Conservation (phyloP, 2,329 filamentous ascomycete species). For the Fusarium veterinarium region DNA sequence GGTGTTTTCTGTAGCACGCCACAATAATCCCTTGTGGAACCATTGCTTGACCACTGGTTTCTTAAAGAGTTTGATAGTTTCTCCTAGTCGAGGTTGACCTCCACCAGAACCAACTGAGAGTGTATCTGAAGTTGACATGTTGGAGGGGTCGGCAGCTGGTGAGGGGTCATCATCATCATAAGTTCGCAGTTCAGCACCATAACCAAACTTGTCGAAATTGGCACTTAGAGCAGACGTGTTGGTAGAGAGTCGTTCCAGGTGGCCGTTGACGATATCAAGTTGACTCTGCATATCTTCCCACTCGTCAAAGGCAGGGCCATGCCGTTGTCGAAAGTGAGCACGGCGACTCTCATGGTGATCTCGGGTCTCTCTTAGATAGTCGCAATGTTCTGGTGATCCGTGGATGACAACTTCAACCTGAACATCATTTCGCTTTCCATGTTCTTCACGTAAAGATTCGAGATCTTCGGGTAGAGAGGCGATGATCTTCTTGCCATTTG, state of each 20-base stretch:
- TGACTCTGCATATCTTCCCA: slow-evolving; percentile 67
- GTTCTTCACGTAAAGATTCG: slow-evolving; percentile 57
- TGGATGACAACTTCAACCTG: slow-evolving; percentile 69
- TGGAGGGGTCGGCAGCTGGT: slow-evolving; percentile 24
- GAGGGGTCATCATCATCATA: slow-evolving; percentile 49
- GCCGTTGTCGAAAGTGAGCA: slow-evolving; percentile 58
- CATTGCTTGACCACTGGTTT: slow-evolving; percentile 72
- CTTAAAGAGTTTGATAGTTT: slow-evolving; percentile 67
- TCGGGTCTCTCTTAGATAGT: slow-evolving; percentile 62
- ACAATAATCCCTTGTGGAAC: slow-evolving; percentile 73
- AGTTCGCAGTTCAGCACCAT: slow-evolving; percentile 66
- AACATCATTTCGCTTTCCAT: slow-evolving; percentile 48
- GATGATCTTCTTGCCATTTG: slow-evolving; percentile 66
- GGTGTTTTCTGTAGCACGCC: slow-evolving; percentile 68
- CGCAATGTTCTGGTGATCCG: slow-evolving; percentile 61
- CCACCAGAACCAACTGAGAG: slow-evolving; percentile 41
- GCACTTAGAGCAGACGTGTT: slow-evolving; percentile 67
- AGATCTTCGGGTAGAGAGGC: slow-evolving; percentile 68
- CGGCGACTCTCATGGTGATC: slow-evolving; percentile 63
- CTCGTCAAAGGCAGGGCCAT: slow-evolving; percentile 64
- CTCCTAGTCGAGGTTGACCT: slow-evolving; percentile 48
- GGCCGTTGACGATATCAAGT: slow-evolving; percentile 61
- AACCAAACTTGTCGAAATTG: slow-evolving; percentile 73
- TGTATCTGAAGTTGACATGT: slow-evolving; percentile 38
- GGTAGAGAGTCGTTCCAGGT: slow-evolving; percentile 65